These are phyloP conservation scores for Saksenaea oblongispora DNA, from an alignment of 371 early-diverging fungal genomes.

Conservation along the genomic window DNA sequence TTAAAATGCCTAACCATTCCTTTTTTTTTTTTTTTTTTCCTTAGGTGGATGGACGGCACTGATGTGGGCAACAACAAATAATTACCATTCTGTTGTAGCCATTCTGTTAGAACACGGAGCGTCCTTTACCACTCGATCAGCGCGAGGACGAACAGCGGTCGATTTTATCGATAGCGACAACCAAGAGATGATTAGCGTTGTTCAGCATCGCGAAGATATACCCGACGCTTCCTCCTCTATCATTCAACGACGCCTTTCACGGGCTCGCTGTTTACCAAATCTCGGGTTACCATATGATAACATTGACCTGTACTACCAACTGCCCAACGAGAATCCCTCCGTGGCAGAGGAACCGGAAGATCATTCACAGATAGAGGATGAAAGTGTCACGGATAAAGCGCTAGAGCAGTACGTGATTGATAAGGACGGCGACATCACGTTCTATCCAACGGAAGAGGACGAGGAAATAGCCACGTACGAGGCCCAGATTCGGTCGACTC, in stretches of 20 bases:
- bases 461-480: constrained; percentile 18
- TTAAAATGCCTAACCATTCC: too few species aligned
- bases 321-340: constrained; percentile 27
- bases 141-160: constrained; percentile 73
- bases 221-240: neutral
- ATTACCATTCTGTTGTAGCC: constrained; percentile 71
- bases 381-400: neutral
- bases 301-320: constrained; percentile 31
- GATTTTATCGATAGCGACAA: constrained; percentile 72
- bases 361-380: constrained; percentile 2
- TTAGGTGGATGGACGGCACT: constrained; percentile 91
- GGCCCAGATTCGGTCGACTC: constrained; percentile 35
- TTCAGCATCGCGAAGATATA: constrained; percentile 18
- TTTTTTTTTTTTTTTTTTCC: neutral
- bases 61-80: constrained; percentile 93
- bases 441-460: neutral
- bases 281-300: neutral
- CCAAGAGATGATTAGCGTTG: constrained; percentile 51
- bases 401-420: neutral
- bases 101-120: constrained; percentile 80
- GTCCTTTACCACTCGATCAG: constrained; percentile 61
- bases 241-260: neutral
- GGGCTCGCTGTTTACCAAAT: neutral
- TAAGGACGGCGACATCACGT: neutral
- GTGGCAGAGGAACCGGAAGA: constrained; percentile 32